Conservation (phyloP, 2,329 filamentous ascomycete genomes). For the Aspergillus sojae region DNA sequence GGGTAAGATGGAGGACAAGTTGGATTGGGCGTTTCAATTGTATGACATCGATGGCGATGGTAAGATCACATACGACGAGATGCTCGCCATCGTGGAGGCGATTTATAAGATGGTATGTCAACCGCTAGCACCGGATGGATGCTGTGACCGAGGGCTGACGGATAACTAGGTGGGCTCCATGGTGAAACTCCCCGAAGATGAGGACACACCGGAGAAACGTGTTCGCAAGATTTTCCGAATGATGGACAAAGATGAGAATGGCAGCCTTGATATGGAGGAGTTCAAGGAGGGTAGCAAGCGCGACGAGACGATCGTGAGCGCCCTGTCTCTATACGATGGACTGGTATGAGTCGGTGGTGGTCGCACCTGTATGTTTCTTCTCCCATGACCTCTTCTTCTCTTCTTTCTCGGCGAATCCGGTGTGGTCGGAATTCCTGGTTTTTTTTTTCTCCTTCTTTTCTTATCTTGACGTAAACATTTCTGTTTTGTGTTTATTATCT, state of each 20-base stretch:
- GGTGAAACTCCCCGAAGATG: constrained; percentile 98
- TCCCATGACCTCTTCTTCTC: neutral
- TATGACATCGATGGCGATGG: constrained; percentile 99
- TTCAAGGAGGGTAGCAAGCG: constrained; percentile 99
- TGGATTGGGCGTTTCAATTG: constrained; percentile 98
- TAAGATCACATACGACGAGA: constrained; percentile 98
- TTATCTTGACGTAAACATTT: constrained; percentile 8
- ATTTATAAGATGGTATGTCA: constrained; percentile 96
- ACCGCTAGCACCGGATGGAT: neutral
- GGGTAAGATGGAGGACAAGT: constrained; percentile 98
- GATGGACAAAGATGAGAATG: constrained; percentile 99
- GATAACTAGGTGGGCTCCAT: constrained; percentile 85
- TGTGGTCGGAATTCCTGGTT: constrained; percentile 9
- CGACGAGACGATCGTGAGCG: constrained; percentile 97
- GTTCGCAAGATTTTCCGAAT: constrained; percentile 98
- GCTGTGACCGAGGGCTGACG: constrained; percentile 12
- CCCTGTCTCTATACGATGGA: constrained; percentile 92
- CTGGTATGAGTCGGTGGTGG: constrained; percentile 64
- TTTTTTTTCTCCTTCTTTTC: constrained; percentile 7
- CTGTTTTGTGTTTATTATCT: constrained; percentile 9
- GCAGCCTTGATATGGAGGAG: constrained; percentile 92
- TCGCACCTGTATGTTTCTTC: neutral
- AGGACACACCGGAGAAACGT: constrained; percentile 98
- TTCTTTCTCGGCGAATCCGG: constrained; percentile 18
- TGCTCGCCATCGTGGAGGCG: constrained; percentile 97